A percentile compares a stretch with the other conserved stretches of the same genome.
Conservation (phyloP, 768 basidiomycete genomes). For the Russula abietina region DNA sequence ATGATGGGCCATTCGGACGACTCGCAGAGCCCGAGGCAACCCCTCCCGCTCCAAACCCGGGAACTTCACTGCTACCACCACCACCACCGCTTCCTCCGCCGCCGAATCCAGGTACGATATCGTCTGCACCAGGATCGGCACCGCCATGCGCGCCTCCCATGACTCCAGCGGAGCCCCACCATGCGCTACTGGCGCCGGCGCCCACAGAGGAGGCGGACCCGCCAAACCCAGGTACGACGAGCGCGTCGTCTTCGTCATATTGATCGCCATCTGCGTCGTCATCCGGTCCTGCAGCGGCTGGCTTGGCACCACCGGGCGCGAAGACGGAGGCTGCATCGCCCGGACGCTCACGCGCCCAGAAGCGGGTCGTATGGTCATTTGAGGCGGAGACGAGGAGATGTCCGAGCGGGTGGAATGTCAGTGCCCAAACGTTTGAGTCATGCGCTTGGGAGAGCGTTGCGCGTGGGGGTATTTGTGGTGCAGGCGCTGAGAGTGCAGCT, state of each 20-base stretch:
- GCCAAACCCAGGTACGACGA: conserved; percentile 70
- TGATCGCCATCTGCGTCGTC: conserved; percentile 38
- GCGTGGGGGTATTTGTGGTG: conserved; percentile 46
- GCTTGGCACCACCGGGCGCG: conserved; percentile 78
- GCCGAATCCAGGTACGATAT: conserved; percentile 35
- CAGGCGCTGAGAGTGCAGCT: not conserved
- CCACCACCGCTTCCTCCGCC: conserved; percentile 34
- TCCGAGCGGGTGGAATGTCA: conserved; percentile 92
- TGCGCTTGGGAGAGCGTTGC: conserved; percentile 92
- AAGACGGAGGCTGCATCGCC: conserved; percentile 78
- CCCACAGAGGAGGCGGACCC: conserved; percentile 34
- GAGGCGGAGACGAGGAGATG: conserved; percentile 89
- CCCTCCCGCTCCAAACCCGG: not conserved
- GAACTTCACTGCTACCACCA: not conserved
- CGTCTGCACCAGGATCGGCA: conserved; percentile 46
- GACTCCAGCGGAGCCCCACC: conserved; percentile 24
- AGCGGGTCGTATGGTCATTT: conserved; percentile 99
- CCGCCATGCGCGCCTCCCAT: conserved; percentile 10
- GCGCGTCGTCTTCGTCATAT: conserved; percentile 63
- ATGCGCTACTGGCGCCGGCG: conserved; percentile 17
- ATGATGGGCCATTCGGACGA: not conserved
- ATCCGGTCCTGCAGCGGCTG: conserved; percentile 63
- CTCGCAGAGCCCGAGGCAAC: not conserved
- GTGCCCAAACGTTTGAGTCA: conserved; percentile 95
- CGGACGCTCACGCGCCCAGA: conserved; percentile 91